Evolutionary conservation across 2,329 filamentous ascomycete genomes (phyloP).

Genomic region (Trichoderma oligosporum): DNA sequence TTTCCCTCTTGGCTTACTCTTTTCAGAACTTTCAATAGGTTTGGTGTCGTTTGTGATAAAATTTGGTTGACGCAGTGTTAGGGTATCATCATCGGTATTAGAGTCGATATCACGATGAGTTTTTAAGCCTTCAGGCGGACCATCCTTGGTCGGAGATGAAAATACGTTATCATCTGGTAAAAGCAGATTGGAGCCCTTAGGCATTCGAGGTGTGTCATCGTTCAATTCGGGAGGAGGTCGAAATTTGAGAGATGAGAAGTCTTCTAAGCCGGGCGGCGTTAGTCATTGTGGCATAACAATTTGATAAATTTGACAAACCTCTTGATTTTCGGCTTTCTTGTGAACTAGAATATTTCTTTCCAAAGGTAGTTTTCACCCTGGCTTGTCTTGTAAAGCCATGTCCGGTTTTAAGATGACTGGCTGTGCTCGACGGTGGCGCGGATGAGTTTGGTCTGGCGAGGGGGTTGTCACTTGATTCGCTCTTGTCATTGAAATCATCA

Average conservation of each 20-base stretch:
- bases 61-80: neutral
- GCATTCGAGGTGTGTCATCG: slow-evolving; percentile 5
- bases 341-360: slow-evolving; percentile 23
- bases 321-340: slow-evolving; percentile 20
- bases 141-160: slow-evolving; percentile 6
- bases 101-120: neutral
- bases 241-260: neutral
- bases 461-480: slow-evolving; percentile 4
- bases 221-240: neutral
- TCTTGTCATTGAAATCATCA: slow-evolving; percentile 17
- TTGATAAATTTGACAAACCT: slow-evolving; percentile 1
- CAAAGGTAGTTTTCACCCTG: slow-evolving; percentile 27
- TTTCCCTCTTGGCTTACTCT: neutral
- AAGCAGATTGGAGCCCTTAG: slow-evolving; percentile 7
- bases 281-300: neutral
- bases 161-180: neutral
- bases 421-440: slow-evolving; percentile 20
- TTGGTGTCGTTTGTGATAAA: neutral
- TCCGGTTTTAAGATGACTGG: slow-evolving; percentile 25
- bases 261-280: neutral
- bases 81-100: neutral
- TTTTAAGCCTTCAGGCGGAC: neutral
- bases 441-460: neutral
- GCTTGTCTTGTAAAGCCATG: slow-evolving; percentile 26
- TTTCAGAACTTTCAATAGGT: neutral